Evolutionary conservation across 176 grass and related monocot genomes (phyloP).

Genomic region (Panicum miliaceum): DNA sequence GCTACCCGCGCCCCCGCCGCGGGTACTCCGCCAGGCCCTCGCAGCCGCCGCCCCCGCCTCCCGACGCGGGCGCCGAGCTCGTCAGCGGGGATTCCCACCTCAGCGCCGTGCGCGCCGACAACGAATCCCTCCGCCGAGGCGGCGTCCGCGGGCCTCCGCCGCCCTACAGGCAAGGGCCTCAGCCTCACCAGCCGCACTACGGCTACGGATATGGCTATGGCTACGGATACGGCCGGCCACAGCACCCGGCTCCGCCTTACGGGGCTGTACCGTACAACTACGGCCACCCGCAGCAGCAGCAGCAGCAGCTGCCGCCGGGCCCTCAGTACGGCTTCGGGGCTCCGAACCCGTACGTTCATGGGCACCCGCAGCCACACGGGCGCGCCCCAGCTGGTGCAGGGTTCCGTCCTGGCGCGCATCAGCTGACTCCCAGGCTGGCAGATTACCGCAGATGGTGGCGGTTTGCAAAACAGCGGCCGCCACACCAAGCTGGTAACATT

Average conservation of each 20-base stretch:
- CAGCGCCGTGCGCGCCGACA: slow-evolving; percentile 42
- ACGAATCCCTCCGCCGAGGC: slow-evolving; percentile 43
- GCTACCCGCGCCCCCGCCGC: slow-evolving; percentile 39
- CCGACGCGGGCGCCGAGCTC: slow-evolving; percentile 17
- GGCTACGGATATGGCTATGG: slow-evolving; percentile 38
- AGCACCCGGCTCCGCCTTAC: slow-evolving; percentile 21
- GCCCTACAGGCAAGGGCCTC: slow-evolving; percentile 29
- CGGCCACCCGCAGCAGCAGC: slow-evolving; percentile 38
- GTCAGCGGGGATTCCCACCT: slow-evolving; percentile 53
- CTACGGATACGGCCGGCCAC: slow-evolving; percentile 27
- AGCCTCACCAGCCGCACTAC: neutral
- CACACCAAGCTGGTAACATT: slow-evolving; percentile 63
- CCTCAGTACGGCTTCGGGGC: slow-evolving; percentile 38
- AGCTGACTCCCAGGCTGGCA: slow-evolving; percentile 47
- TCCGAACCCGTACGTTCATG: slow-evolving; percentile 34
- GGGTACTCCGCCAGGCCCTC: slow-evolving; percentile 30
- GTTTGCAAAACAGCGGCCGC: slow-evolving; percentile 42
- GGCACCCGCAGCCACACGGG: slow-evolving; percentile 42
- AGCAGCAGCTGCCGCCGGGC: slow-evolving; percentile 15
- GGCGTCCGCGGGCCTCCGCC: slow-evolving; percentile 33
- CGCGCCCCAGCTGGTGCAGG: slow-evolving; percentile 10
- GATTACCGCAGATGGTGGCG: slow-evolving; percentile 66
- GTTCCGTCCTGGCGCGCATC: slow-evolving; percentile 25
- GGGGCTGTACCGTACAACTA: slow-evolving; percentile 53
- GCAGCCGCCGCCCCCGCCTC: neutral